Base-by-base conservation (phyloP, 176 grass and related monocot species). In the Cenchrus fungigraminus region DNA sequence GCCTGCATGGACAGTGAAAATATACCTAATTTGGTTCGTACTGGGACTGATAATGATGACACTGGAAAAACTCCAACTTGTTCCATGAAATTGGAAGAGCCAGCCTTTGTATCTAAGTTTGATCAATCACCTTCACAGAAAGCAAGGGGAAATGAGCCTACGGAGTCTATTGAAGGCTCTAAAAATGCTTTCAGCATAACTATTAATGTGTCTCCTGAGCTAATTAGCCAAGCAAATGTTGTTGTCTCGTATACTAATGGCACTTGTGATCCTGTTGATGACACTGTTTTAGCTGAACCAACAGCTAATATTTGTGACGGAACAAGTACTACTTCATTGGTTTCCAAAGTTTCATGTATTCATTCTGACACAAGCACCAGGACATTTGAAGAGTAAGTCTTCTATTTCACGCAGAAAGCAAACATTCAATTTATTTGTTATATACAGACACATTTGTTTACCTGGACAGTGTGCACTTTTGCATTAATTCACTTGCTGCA, bases 361-460 rank as follows among this genome's bases (percentile, higher is more conserved):
- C 87, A 90, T 52, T 86, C 74, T 40, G 85, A 88, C 68, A 79
- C 70, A 83, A 76, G 73, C 7, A 25, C 59, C 65, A 77, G 25
- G 44, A 73, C 70, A 49, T 66, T 52, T 88, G 80, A 92, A 79
- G 57, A 4, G 93, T 95, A 95, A 95, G 90, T 47, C 50, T 84
- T 94, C 34, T 75, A 76, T 89, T 73, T 85, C 7, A 32, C 75
- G 42, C 69, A 52, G 69, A 80, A 76, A 75, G 52, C 4, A 16
- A 89, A 69, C 59, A 6, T 40, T 75, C 65, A 69, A 17, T 78
- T 68, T 78, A 20, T 77, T 71, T 70, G 44, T 64, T 56, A 73
- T 78, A 44, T 56, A 6, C 9, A 76, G 46, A 15, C 28, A 59
- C 43, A 37, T 57, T 58, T 68, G 70, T 76, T 56, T 44, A 53